Percentiles rank a stretch among this genome's conserved stretches.
Evolutionary conservation across 306 rosid genomes (phyloP).

Genomic region (Herpetospermum pedunculosum): DNA sequence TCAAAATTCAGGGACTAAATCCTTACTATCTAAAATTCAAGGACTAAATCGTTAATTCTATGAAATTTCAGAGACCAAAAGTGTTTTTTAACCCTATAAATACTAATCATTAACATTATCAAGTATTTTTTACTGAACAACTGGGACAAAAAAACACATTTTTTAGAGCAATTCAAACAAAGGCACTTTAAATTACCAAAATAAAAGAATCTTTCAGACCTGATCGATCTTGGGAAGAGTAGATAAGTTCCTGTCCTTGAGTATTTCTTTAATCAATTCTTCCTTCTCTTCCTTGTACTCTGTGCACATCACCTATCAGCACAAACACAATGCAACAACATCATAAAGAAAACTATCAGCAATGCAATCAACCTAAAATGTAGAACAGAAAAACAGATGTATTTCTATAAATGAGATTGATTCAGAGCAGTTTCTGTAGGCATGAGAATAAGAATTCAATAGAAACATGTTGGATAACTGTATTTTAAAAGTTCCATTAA

Average conservation of each 20-base stretch:
- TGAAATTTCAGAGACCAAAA: too few species aligned
- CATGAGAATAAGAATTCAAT: neutral
- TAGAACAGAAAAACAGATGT: neutral
- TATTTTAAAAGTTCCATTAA: neutral
- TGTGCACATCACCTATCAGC: slow-evolving; percentile 63
- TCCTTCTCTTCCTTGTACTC: slow-evolving; percentile 51
- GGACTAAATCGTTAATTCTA: too few species aligned
- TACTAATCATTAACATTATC: too few species aligned
- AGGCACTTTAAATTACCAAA: neutral
- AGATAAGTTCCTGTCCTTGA: slow-evolving; percentile 47
- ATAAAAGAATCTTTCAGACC: slow-evolving; percentile 14
- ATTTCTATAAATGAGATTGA: neutral
- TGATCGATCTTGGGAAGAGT: slow-evolving; percentile 68
- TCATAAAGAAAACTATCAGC: neutral
- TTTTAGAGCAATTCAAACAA: neutral
- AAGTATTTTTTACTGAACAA: neutral
- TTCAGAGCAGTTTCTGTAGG: neutral
- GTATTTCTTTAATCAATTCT: slow-evolving; percentile 45
- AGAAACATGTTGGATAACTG: neutral
- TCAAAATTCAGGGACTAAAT: too few species aligned
- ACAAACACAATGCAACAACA: neutral
- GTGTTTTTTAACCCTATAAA: too few species aligned
- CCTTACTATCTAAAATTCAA: too few species aligned
- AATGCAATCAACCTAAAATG: neutral
- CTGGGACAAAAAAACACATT: neutral